Evolutionary conservation across 2,329 filamentous ascomycete genomes (phyloP).

Genomic region (Beauveria brongniartii): DNA sequence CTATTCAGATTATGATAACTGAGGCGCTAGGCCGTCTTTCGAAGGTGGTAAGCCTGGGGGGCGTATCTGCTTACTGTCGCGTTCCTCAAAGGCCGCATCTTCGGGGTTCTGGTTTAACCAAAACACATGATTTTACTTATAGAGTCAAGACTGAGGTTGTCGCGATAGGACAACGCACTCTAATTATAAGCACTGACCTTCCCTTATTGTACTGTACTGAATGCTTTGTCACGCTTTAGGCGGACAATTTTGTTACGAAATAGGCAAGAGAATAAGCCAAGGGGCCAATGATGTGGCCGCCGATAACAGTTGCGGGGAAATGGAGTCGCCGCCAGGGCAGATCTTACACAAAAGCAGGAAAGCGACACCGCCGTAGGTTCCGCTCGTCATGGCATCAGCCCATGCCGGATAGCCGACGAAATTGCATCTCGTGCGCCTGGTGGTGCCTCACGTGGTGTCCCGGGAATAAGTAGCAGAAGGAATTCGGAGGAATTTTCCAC

Average conservation of each 20-base stretch:
- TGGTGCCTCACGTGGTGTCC: neutral
- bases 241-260: neutral
- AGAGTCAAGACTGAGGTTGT: neutral
- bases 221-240: neutral
- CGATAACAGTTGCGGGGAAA: neutral
- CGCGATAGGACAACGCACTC: neutral
- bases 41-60: neutral
- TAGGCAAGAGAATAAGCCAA: slow-evolving; percentile 4
- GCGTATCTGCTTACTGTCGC: neutral
- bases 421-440: neutral
- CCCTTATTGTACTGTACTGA: neutral
- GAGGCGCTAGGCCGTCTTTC: neutral
- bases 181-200: neutral
- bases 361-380: neutral
- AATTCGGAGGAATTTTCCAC: neutral
- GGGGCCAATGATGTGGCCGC: neutral
- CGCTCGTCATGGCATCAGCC: neutral
- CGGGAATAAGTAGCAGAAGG: neutral
- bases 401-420: slow-evolving; percentile 1
- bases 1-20: neutral
- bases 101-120: neutral
- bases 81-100: neutral
- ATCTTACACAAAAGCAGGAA: neutral
- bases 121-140: neutral
- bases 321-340: neutral